Evolutionary conservation across 164 flowering plant species (phyloP), one percentile per base, ranked within the genome.

Genomic region (Annona cherimola): DNA sequence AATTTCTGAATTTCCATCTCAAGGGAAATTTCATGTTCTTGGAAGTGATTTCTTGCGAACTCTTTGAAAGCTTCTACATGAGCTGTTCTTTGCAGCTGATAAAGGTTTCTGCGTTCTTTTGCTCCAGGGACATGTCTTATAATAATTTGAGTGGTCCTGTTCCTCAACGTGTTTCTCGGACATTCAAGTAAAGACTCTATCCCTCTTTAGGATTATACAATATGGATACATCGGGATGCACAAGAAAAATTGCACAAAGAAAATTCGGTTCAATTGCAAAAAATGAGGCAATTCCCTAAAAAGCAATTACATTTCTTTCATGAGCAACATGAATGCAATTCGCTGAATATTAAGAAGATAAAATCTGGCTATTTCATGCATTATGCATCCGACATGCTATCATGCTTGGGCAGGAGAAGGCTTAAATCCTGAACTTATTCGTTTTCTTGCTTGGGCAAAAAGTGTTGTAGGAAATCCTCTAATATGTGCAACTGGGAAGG

Each of bases 111-210:
- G 72, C 40, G 44, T 74, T 61, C 12, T 42, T 68, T 55, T 74
- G 76, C 73, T 73, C 18, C 88, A 96, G 99, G 76, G 99, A 96
- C 66, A 83, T 96, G 81, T 93, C 99, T 26, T 93, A 77, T 85
- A 95, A 95, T 77, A 93, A 95, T 79, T 78, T 95, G 78, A 90
- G 87, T 77, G 97, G 97, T 40, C 99, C 99, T 54, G 85, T 95
- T 2, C 93, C 99, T 2, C 86, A 79, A 70, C 82, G 90, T 83
- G 85, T 83, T 42, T 86, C 91, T 14, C 91, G 85, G 76, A 89
- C 95, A 80, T 90, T 89, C 84, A 92, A 81, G 94, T 90, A 78
- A 82, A 67, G 67, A 70, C 76, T 68, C 75, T 67, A 4, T 16
- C n/a, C 50, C 3, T 44, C 35, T 46, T 67, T 71, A 35, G 8